Evolutionary conservation across 169 alveolate species (phyloP).

Genomic region (Babesia ovis): DNA sequence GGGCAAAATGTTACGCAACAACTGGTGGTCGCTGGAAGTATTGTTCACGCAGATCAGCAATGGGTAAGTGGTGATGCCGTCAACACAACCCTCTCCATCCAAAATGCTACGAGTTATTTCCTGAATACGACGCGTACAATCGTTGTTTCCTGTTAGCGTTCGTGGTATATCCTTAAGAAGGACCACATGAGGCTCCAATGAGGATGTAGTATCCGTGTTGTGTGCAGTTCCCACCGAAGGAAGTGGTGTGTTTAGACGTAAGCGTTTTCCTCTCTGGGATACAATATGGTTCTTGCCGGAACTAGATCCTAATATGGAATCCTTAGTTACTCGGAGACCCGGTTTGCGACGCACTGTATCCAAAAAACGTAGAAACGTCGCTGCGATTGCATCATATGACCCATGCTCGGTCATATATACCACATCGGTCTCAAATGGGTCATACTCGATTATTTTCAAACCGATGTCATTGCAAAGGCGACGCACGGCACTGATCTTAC

Average conservation of each 20-base stretch:
- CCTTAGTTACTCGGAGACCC: slow-evolving; percentile 32
- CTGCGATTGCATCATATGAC: slow-evolving; percentile 17
- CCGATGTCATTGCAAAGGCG: slow-evolving; percentile 41
- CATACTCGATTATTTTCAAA: slow-evolving; percentile 54
- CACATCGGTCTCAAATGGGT: slow-evolving; percentile 51
- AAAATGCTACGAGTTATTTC: slow-evolving; percentile 22
- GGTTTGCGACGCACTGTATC: slow-evolving; percentile 40
- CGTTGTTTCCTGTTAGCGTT: slow-evolving; percentile 15
- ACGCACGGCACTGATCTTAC: slow-evolving; percentile 57
- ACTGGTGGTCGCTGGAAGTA: slow-evolving; percentile 41
- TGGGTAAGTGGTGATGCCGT: slow-evolving; percentile 34
- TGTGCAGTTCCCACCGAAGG: not conserved
- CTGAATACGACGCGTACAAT: slow-evolving; percentile 18
- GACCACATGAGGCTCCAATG: slow-evolving; percentile 45
- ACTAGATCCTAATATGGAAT: not conserved
- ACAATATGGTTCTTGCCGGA: not conserved
- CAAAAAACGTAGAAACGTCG: slow-evolving; percentile 48
- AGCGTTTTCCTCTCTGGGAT: slow-evolving; percentile 24
- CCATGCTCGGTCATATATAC: slow-evolving; percentile 1
- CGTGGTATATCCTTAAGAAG: slow-evolving; percentile 56
- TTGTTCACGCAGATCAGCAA: slow-evolving; percentile 47
- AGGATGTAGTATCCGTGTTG: not conserved
- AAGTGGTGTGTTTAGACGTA: not conserved
- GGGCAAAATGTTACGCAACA: slow-evolving; percentile 55
- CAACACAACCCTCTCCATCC: slow-evolving; percentile 15